These are phyloP conservation scores for Talaromyces sp. DNA, from an alignment of 2,329 filamentous ascomycete genomes.

Conservation along the genomic window DNA sequence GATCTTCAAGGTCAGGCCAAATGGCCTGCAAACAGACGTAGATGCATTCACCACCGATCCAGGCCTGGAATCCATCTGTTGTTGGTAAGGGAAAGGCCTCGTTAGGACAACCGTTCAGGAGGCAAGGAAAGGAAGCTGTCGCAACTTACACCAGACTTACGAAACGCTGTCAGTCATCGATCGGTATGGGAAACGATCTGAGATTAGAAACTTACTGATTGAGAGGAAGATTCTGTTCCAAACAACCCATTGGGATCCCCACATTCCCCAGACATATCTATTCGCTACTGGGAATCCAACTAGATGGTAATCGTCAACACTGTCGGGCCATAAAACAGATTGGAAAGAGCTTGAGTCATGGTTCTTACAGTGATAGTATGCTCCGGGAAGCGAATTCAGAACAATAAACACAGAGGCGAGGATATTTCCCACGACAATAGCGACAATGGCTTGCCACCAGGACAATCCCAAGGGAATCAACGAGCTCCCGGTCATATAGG, in stretches of 20 bases:
- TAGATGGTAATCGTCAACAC: not conserved
- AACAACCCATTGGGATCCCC: conserved; percentile 22
- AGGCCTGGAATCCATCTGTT: conserved; percentile 39
- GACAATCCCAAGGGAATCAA: conserved; percentile 31
- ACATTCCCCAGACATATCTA: conserved; percentile 31
- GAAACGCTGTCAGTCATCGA: conserved; percentile 2
- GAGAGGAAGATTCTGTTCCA: conserved; percentile 24
- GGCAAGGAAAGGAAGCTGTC: not conserved
- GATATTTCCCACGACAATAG: conserved; percentile 28
- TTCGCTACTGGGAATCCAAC: conserved; percentile 32
- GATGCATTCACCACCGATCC: conserved; percentile 45
- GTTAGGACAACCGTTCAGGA: conserved; percentile 27
- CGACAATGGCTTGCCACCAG: conserved; percentile 31
- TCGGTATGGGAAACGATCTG: conserved; percentile 16
- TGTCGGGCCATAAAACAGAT: not conserved
- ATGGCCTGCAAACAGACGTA: conserved; percentile 46
- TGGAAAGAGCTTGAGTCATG: not conserved
- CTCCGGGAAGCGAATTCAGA: conserved; percentile 42
- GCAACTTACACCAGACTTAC: conserved; percentile 11
- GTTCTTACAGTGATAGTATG: conserved; percentile 36
- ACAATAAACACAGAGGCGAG: conserved; percentile 39
- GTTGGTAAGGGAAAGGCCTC: not conserved
- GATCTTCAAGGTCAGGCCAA: conserved; percentile 40
- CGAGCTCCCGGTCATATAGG: conserved; percentile 31
- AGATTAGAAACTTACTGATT: conserved; percentile 31